phyloP scores from a whole-genome alignment of 1,139 yeast species.

The Eremothecium cymbalariae region DNA sequence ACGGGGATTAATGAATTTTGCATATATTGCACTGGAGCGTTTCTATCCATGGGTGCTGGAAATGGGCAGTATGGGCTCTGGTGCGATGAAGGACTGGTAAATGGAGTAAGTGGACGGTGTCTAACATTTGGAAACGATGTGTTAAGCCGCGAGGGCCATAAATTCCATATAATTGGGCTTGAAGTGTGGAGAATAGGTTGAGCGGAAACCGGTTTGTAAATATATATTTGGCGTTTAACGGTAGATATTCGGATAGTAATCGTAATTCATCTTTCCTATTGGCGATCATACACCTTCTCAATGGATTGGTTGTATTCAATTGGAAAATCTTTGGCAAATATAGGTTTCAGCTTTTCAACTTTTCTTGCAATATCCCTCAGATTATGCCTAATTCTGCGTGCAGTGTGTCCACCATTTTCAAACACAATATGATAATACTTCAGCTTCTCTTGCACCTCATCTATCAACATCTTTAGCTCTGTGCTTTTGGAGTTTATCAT shows the following conservation, averaged over 20 bases:
- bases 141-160: constrained; percentile 49
- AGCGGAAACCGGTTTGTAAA: neutral
- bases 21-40: constrained; percentile 70
- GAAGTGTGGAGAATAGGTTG: constrained; percentile 79
- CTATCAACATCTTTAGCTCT: constrained; percentile 25
- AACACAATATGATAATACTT: constrained; percentile 17
- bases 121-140: constrained; percentile 89
- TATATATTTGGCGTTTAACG: no score
- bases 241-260: no score
- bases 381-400: constrained; percentile 18
- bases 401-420: constrained; percentile 18
- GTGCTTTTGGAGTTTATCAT: constrained; percentile 27
- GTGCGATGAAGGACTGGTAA: constrained; percentile 65
- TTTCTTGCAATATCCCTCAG: constrained; percentile 16
- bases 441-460: constrained; percentile 18
- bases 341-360: constrained; percentile 19
- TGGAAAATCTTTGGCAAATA: constrained; percentile 22
- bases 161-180: constrained; percentile 65
- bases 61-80: constrained; percentile 89
- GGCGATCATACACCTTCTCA: constrained; percentile 26
- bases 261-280: constrained; percentile 10
- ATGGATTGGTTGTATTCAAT: constrained; percentile 29
- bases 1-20: constrained; percentile 85
- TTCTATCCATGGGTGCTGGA: constrained; percentile 85
- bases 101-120: constrained; percentile 72